Base-by-base conservation (phyloP, 805 yeast genomes). In the Saccharomyces jurei region DNA sequence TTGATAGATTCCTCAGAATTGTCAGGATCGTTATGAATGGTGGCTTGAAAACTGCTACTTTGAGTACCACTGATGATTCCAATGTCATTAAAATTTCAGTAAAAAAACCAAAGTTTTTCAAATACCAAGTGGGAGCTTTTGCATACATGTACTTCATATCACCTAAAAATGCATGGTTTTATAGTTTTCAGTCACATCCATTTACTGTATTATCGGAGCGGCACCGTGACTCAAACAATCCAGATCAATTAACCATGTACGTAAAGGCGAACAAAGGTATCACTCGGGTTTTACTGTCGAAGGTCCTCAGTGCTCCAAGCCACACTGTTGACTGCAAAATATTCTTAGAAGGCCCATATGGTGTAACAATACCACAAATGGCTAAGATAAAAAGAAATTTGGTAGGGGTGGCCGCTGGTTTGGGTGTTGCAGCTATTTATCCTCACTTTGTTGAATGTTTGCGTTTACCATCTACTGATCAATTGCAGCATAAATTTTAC, bases 341-440 rank as follows among this genome's bases (percentile, higher is more conserved):
- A 17, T 70, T 76, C 29, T 63, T 82, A 11, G 89, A 84, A 63
- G 89, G 89, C 0, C 84, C 87, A 2, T 84, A 84, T 60, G 88
- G 88, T 1, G 66, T 68, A 22, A 63, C 64, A 14, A 62, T 73
- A 2, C 77, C 77, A 28, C 70, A 72, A 54, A 64, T 48, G 32
- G 60, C 30, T 69, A 50, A 67, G 67, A 48, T 75, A 69, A 66
- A 71, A 69, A 52, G 70, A 67, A 50, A 75, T 72, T 8, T 68
- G 75, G 27, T 72, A 72, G 69, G 68, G 50, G 59, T 81, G 6
- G 79, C 83, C 30, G 79, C 81, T 44, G 84, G 83, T 48, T 73
- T 76, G 57, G 83, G 83, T 60, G 68, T 80, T 17, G 80, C 82
- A 1, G 83, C 82, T 4, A 71, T 76, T n/a, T 76, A 70, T 55